phyloP scores from a whole-genome alignment of 306 rosid species.

The Cucumis cinereus region DNA sequence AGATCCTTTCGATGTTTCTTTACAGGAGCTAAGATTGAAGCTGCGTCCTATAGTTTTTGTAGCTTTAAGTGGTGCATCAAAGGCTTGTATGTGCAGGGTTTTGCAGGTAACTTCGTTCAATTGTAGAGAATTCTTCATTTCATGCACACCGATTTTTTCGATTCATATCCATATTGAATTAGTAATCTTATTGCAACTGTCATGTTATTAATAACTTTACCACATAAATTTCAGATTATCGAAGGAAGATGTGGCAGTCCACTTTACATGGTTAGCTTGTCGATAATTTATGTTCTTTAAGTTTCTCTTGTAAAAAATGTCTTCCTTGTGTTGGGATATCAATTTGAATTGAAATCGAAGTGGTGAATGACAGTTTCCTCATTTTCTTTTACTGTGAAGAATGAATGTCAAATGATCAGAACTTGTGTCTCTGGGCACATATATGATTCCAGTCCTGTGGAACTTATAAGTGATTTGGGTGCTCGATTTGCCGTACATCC shows the following conservation, averaged over 20 bases:
- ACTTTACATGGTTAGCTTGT: conserved; percentile 34
- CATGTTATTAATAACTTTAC: not conserved
- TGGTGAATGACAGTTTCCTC: not conserved
- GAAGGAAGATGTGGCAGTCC: conserved; percentile 65
- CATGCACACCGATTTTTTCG: not conserved
- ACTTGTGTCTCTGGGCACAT: conserved; percentile 70
- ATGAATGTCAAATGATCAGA: conserved; percentile 50
- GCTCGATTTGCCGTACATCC: conserved; percentile 66
- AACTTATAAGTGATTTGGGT: conserved; percentile 87
- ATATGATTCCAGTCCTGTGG: conserved; percentile 85
- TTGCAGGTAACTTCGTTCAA: conserved; percentile 46
- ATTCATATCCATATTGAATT: conserved; percentile 4
- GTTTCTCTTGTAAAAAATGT: not conserved
- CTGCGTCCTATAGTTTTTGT: conserved; percentile 77
- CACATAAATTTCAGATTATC: conserved; percentile 46
- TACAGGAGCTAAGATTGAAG: conserved; percentile 63
- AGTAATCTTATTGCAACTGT: conserved; percentile 6
- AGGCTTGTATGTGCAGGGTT: conserved; percentile 77
- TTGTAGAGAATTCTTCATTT: not conserved
- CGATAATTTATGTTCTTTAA: not conserved
- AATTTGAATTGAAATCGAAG: not conserved
- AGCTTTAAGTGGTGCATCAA: conserved; percentile 72
- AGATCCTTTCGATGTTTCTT: conserved; percentile 6
- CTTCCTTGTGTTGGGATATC: conserved; percentile 6
- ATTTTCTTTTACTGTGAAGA: conserved; percentile 29